These are phyloP conservation scores for Sugiyamaella boreocaroliniensis DNA, from an alignment of 805 yeast species.

Conservation along the genomic window DNA sequence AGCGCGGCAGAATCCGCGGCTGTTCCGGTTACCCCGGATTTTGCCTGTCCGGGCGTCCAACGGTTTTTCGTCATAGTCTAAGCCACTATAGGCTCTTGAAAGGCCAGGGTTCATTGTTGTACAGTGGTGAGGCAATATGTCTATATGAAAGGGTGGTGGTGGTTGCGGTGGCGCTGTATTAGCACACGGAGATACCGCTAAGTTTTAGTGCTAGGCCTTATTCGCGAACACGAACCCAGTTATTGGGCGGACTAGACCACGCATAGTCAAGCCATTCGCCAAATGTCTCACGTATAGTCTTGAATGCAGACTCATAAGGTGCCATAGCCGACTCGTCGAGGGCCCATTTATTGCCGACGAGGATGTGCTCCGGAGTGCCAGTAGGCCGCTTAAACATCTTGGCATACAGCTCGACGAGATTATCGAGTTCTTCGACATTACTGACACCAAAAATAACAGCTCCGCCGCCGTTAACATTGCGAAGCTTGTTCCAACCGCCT, in stretches of 20 bases:
- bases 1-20: too few species aligned
- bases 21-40: too few species aligned
- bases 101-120: too few species aligned
- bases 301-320: conserved; percentile 8
- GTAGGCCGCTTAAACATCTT: conserved; percentile 9
- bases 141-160: too few species aligned
- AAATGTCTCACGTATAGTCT: conserved; percentile 4
- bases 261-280: conserved; percentile 12
- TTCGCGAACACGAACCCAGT: neutral
- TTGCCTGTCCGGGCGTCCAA: too few species aligned
- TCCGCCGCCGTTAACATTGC: conserved; percentile 15
- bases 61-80: too few species aligned
- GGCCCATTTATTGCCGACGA: conserved; percentile 8
- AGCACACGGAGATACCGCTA: too few species aligned
- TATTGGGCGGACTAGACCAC: conserved; percentile 13
- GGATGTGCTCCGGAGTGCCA: neutral
- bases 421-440: conserved; percentile 11
- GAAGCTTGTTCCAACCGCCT: conserved; percentile 41
- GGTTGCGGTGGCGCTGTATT: too few species aligned
- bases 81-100: too few species aligned
- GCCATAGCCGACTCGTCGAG: conserved; percentile 5
- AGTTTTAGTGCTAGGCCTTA: too few species aligned
- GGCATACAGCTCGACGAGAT: conserved; percentile 4
- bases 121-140: too few species aligned
- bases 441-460: conserved; percentile 13